Evolutionary conservation across 371 early-diverging fungal genomes (phyloP), one percentile per base, ranked within the genome.

Genomic region (Mortierella sp.): DNA sequence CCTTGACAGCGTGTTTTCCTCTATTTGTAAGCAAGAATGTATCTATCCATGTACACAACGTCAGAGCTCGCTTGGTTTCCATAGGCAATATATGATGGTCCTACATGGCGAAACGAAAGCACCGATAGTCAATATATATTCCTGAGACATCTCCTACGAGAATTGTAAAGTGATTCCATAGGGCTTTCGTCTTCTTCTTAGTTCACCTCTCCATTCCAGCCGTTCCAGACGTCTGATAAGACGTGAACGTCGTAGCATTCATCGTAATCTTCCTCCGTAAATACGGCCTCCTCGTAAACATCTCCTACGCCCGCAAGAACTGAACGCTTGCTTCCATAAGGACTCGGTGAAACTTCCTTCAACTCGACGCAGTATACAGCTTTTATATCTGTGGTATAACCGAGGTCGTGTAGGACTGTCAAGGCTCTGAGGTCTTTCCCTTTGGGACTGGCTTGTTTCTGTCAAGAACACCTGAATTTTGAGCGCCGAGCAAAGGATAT

Each of bases 21-120:
- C 28, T 62, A 45, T 24, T 62, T 62, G 24, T 62, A 62, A n/a
- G 63, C 63, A 22, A 62, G 63, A 1, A 62, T 62, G 22, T 12
- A 62, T 45, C 63, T 45, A 43, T 62, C 63, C 63, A 37, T 62
- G 63, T 62, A 62, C 10, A 43, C 26, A 12, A 28, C 22, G n/a
- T 24, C 39, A 0, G 22, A 8, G 28, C 14, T 0, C n/a, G 63
- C 45, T 26, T 62, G 24, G 28, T 62, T 62, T 24, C 63, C 63
- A 62, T 62, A 62, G 2, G 63, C 63, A 45, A 45, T 43, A 62
- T 45, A 62, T 8, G 39, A 0, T 28, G n/a, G 8, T 28, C 45
- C 63, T 43, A 45, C 45, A 45, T 62, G 28, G 4, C 28, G 16
- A 18, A 0, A 45, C 10, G 12, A 2, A 11, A 45, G 63, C 20